Evolutionary conservation across 768 basidiomycete genomes (phyloP).

Genomic region (Hydnomerulius pinastri): DNA sequence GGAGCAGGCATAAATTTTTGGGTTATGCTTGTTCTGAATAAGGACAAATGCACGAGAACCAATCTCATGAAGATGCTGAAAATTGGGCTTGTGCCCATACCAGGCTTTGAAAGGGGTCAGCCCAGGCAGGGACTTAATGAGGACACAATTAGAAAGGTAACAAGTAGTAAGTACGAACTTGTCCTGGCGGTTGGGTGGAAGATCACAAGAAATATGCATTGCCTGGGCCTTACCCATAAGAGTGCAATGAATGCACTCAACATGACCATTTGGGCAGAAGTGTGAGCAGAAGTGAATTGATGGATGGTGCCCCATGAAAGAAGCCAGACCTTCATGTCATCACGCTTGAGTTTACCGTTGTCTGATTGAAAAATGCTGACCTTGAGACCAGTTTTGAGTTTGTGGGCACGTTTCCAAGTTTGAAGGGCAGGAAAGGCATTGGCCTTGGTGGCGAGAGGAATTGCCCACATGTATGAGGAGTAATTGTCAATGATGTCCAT

Average conservation of each 20-base stretch:
- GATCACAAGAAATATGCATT: slow-evolving; percentile 27
- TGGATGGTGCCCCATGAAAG: slow-evolving; percentile 9
- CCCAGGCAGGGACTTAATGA: slow-evolving; percentile 20
- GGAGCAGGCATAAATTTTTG: no score
- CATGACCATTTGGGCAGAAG: slow-evolving; percentile 38
- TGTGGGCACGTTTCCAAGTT: slow-evolving; percentile 28
- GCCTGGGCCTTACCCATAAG: slow-evolving; percentile 31
- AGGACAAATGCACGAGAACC: slow-evolving; percentile 31
- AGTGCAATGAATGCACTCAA: slow-evolving; percentile 39
- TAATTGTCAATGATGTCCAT: slow-evolving; percentile 9
- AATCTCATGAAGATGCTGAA: slow-evolving; percentile 31
- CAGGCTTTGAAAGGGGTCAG: slow-evolving; percentile 20
- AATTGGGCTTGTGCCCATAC: slow-evolving; percentile 23
- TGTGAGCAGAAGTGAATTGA: slow-evolving; percentile 33
- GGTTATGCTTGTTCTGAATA: slow-evolving; percentile 22
- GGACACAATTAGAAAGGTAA: slow-evolving; percentile 26
- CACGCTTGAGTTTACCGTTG: slow-evolving; percentile 25
- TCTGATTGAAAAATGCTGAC: slow-evolving; percentile 20
- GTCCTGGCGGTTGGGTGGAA: slow-evolving; percentile 34
- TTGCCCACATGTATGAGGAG: slow-evolving; percentile 26
- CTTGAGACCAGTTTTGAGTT: slow-evolving; percentile 19
- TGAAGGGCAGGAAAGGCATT: slow-evolving; percentile 24
- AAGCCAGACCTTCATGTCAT: slow-evolving; percentile 14
- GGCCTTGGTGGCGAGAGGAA: slow-evolving; percentile 32
- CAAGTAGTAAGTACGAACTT: slow-evolving; percentile 33